Conservation (phyloP, 257 asterid genomes). For the Scutellaria baicalensis region DNA sequence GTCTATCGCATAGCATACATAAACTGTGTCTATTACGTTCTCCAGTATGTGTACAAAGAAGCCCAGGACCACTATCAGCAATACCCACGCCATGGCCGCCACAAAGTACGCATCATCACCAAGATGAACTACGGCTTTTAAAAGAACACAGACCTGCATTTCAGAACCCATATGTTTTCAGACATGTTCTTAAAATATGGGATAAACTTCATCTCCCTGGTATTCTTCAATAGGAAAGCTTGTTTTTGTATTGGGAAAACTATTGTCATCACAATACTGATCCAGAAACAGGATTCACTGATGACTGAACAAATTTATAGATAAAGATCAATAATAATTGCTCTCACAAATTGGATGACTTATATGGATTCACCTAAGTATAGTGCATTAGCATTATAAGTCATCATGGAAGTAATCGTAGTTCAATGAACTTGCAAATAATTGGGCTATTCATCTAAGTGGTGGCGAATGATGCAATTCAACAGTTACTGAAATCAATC, state of each 20-base stretch:
- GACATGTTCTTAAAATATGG: not conserved
- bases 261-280: not conserved
- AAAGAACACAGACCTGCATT: slow-evolving; percentile 62
- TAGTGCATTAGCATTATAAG: not conserved
- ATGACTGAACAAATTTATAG: not conserved
- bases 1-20: slow-evolving; percentile 89
- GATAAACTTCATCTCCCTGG: not conserved
- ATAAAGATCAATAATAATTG: not conserved
- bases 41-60: slow-evolving; percentile 76
- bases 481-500: not conserved
- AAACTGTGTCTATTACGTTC: slow-evolving; percentile 71
- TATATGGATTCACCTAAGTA: not conserved
- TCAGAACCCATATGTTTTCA: not conserved
- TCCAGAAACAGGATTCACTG: not conserved
- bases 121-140: slow-evolving; percentile 50
- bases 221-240: not conserved
- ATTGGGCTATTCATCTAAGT: not conserved
- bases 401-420: no score
- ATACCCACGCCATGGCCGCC: slow-evolving; percentile 67
- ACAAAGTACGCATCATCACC: slow-evolving; percentile 69
- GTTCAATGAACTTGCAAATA: not conserved
- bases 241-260: not conserved
- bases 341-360: not conserved
- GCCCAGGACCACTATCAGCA: slow-evolving; percentile 61
- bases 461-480: not conserved